Conservation (phyloP, 176 grass and related monocot species). For the Hsuehochloa calcarea region DNA sequence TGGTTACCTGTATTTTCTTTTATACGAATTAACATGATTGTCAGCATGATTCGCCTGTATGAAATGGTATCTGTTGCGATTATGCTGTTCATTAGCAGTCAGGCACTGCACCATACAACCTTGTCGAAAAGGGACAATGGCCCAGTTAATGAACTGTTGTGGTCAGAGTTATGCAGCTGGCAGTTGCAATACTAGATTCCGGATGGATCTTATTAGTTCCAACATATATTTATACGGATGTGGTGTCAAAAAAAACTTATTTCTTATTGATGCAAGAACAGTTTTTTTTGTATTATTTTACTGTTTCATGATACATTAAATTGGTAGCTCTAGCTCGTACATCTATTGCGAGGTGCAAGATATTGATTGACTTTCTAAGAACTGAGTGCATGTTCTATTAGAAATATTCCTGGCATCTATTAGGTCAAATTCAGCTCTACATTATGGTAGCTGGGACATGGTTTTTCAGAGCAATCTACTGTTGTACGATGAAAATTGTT, state of each 20-base stretch:
- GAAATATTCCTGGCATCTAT: neutral
- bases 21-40: neutral
- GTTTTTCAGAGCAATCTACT: neutral
- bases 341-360: neutral
- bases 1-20: neutral
- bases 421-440: neutral
- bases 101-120: neutral
- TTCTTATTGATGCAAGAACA: neutral
- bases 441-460: neutral
- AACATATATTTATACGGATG: neutral
- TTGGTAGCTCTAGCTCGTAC: neutral
- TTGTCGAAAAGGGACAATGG: neutral
- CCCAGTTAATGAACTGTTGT: neutral
- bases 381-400: neutral
- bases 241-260: neutral
- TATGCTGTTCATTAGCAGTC: neutral
- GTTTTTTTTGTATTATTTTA: neutral
- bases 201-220: neutral
- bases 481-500: neutral
- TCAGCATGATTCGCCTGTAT: neutral
- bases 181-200: neutral
- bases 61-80: neutral
- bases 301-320: neutral
- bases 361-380: neutral
- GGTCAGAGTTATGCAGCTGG: neutral